These are phyloP conservation scores for Rhizophagus sp. DNA, from an alignment of 192 early-diverging fungal species.

Conservation along the genomic window DNA sequence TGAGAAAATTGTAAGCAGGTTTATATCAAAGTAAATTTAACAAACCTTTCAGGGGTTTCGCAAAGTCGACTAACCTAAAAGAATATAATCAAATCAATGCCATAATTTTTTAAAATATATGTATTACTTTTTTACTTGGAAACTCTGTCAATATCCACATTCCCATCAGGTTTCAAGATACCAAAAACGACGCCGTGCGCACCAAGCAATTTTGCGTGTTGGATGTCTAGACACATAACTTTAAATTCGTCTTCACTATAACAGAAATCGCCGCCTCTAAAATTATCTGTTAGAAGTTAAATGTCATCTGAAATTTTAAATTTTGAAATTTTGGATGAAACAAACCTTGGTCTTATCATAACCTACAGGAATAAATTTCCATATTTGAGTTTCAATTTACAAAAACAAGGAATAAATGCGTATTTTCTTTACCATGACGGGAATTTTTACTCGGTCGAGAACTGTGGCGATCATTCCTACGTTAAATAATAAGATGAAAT, in stretches of 20 bases:
- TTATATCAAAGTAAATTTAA: neutral
- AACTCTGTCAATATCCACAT: constrained; percentile 53
- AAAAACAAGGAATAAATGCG: neutral
- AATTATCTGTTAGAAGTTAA: neutral
- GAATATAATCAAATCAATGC: neutral
- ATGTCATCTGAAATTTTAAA: neutral
- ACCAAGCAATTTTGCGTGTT: constrained; percentile 42
- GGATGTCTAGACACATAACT: constrained; percentile 48
- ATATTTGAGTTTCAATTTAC: neutral
- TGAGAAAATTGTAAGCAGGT: neutral
- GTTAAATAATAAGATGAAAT: constrained; percentile 21
- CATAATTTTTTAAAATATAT: no score
- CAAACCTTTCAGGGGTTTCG: constrained; percentile 50
- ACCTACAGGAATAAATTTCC: neutral
- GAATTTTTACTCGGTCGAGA: constrained; percentile 46
- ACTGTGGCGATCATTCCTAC: constrained; percentile 44
- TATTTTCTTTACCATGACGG: constrained; percentile 47
- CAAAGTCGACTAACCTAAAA: constrained; percentile 47
- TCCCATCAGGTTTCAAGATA: constrained; percentile 53
- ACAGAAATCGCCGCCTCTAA: constrained; percentile 66
- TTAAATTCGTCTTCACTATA: constrained; percentile 51
- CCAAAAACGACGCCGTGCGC: constrained; percentile 69
- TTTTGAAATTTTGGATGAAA: neutral
- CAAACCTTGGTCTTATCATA: constrained; percentile 9
- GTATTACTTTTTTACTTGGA: constrained; percentile 32